Conservation (phyloP, 164 flowering plant genomes). For the Vitis amurensis region DNA sequence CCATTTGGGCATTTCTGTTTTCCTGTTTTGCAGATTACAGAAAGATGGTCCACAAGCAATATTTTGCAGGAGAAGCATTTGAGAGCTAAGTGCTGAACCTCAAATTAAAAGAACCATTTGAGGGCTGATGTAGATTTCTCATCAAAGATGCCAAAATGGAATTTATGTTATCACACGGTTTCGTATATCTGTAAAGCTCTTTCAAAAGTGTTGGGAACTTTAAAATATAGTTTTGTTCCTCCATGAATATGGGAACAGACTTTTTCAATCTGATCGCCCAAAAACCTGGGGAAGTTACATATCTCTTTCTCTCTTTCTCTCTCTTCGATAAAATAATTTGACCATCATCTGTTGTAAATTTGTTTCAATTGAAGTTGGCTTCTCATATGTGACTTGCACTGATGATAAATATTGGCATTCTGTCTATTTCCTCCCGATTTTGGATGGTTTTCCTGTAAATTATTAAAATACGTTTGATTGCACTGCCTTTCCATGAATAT, state of each 20-base stretch:
- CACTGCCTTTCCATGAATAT: too few relatives aligned
- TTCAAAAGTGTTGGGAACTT: not conserved
- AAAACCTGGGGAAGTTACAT: not conserved
- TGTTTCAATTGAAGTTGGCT: too few relatives aligned
- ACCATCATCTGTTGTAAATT: too few relatives aligned
- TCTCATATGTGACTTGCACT: too few relatives aligned
- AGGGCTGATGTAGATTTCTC: not conserved
- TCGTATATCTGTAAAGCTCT: slow-evolving; percentile 8
- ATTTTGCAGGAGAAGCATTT: slow-evolving; percentile 41
- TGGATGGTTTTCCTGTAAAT: too few relatives aligned
- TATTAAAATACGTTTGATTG: too few relatives aligned
- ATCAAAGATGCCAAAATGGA: not conserved
- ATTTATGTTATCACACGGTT: not conserved
- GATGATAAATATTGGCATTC: too few relatives aligned
- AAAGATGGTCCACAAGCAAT: slow-evolving; percentile 61
- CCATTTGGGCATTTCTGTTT: not conserved
- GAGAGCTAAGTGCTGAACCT: slow-evolving; percentile 35
- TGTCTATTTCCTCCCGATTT: too few relatives aligned
- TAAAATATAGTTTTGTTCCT: not conserved
- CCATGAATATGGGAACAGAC: not conserved
- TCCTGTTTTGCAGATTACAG: slow-evolving; percentile 46
- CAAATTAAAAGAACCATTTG: too few relatives aligned
- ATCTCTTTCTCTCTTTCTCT: not conserved
- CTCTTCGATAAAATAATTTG: not conserved
- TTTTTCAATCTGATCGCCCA: not conserved